Conservation (phyloP, 805 yeast genomes). For the Starmerella floricola region DNA sequence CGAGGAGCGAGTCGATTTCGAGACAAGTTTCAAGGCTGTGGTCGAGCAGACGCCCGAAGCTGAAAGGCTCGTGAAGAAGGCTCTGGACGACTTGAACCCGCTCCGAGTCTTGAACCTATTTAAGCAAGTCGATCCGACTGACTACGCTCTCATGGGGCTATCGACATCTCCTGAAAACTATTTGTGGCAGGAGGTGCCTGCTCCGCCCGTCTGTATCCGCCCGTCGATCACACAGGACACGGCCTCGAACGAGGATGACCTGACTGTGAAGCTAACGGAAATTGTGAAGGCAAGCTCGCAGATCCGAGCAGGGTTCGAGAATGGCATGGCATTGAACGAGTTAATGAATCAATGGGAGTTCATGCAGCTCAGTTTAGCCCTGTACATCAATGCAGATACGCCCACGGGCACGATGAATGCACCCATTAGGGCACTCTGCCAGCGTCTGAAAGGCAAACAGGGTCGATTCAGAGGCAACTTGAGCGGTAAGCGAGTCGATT, state of each 20-base stretch:
- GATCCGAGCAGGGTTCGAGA: constrained; percentile 87
- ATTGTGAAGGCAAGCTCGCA: constrained; percentile 93
- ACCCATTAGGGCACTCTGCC: constrained; percentile 92
- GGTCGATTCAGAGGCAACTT: constrained; percentile 97
- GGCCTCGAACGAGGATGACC: constrained; percentile 92
- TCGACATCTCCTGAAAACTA: constrained; percentile 91
- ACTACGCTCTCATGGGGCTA: constrained; percentile 85
- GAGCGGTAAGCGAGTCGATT: constrained; percentile 97
- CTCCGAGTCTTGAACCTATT: constrained; percentile 75
- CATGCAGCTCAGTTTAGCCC: constrained; percentile 85
- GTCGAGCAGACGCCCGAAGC: constrained; percentile 70
- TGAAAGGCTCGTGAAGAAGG: constrained; percentile 73
- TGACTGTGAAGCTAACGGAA: constrained; percentile 90
- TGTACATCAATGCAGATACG: constrained; percentile 93
- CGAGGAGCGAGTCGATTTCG: constrained; percentile 78
- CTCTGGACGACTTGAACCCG: constrained; percentile 90
- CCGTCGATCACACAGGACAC: constrained; percentile 94
- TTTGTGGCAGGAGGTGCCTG: constrained; percentile 93
- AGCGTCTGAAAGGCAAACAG: constrained; percentile 93
- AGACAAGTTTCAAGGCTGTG: constrained; percentile 69
- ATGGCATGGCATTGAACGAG: constrained; percentile 84
- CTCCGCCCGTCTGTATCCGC: constrained; percentile 97
- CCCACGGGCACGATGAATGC: constrained; percentile 51
- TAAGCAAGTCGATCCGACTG: constrained; percentile 72
- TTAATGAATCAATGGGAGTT: constrained; percentile 99